Evolutionary conservation across 2,329 filamentous ascomycete species (phyloP), one percentile per base, ranked within the genome.

Genomic region (Colletotrichum orbiculare): DNA sequence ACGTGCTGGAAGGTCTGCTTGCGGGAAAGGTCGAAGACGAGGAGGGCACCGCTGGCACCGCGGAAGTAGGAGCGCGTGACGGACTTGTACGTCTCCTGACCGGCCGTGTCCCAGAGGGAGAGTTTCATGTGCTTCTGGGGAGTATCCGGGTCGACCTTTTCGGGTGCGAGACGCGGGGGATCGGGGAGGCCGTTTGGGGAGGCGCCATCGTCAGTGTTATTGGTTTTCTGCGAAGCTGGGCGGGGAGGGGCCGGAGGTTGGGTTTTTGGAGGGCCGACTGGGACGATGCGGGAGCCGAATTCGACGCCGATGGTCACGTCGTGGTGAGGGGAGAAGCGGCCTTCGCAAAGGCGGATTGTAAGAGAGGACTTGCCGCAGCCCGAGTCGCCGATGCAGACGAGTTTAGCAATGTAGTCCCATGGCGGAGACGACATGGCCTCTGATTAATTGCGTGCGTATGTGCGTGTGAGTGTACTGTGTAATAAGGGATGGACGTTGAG

Each of bases 401-500:
- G 92, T 81, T 99, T 99, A 78, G 95, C 94, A 76, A 98, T 99
- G 83, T 96, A 98, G 83, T 98, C 94, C 95, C 95, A 98, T 79
- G 93, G 91, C 74, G 89, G 86, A 69, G 81, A 77, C 74, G 85
- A 85, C 86, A 89, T 89, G 76, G 71, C 69, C 58, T 47, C 47
- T 66, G 34, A n/a, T 57, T 66, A 54, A 64, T 46, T 43, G 13
- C 8, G 42, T 62, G 39, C 57, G 53, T 53, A 64, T 45, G 54
- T 54, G 63, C 42, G 50, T 49, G 46, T 52, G 33, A 39, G 57
- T 12, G 38, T 25, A 25, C 25, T 4, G 25, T 25, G 25, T 25
- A 25, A 35, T 7, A 34, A 49, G 37, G 43, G 64, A 49, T 25
- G 38, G 15, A 10, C n/a, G 38, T 37, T 39, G 42, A 41, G 37